These are phyloP conservation scores for Epichloe glyceriae DNA, from an alignment of 2,329 filamentous ascomycete genomes.

Conservation along the genomic window DNA sequence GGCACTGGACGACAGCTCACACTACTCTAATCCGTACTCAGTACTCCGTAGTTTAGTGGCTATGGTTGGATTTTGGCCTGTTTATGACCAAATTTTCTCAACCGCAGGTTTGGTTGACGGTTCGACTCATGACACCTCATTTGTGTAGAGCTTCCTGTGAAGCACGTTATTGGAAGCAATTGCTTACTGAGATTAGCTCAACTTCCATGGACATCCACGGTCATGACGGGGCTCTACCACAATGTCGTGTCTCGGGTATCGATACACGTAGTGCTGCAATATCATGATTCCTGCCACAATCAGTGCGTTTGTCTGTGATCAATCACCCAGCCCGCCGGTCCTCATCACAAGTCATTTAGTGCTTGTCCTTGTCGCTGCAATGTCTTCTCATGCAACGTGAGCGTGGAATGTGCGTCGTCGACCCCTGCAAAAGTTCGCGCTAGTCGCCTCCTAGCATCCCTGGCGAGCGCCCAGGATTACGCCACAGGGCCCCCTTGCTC, in stretches of 20 bases:
- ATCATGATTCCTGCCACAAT: not conserved
- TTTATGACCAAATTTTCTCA: not conserved
- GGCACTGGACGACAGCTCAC: not conserved
- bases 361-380: not conserved
- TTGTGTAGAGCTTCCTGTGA: no score
- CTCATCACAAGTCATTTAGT: not conserved
- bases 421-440: constrained; percentile 9
- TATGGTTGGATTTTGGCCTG: no score
- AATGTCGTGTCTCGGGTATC: not conserved
- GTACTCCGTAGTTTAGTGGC: no score
- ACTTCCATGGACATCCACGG: no score
- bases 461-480: constrained; percentile 1
- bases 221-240: not conserved
- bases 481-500: constrained; percentile 1
- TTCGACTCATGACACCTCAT: no score
- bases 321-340: not conserved
- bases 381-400: constrained; percentile 1
- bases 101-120: not conserved
- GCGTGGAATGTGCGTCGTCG: not conserved
- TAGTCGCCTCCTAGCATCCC: constrained; percentile 4
- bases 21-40: not conserved
- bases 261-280: not conserved
- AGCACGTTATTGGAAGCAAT: not conserved
- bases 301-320: no score
- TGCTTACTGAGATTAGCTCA: not conserved